phyloP scores from a whole-genome alignment of 768 basidiomycete species.

The Leucocoprinus leucothites region DNA sequence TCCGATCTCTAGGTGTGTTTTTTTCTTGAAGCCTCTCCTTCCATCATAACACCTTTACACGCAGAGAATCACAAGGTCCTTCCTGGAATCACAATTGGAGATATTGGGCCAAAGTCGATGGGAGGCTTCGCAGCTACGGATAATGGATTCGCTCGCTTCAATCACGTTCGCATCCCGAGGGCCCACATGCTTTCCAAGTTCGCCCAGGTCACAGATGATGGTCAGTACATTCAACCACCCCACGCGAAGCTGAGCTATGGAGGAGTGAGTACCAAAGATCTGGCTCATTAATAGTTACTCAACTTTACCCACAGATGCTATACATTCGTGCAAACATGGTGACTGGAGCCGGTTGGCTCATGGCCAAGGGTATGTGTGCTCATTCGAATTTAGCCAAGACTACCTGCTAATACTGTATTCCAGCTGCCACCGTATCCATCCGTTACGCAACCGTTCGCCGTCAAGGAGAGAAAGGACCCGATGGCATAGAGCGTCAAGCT shows the following conservation, averaged over 20 bases:
- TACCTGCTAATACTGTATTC: background rate
- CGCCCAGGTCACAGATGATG: constrained; percentile 63
- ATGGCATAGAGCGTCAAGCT: constrained; percentile 61
- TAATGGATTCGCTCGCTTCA: constrained; percentile 67
- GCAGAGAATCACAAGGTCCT: constrained; percentile 59
- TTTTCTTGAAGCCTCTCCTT: background rate
- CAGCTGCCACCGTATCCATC: constrained; percentile 61
- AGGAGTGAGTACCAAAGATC: constrained; percentile 46
- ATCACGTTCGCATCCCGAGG: constrained; percentile 63
- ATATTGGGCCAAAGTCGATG: constrained; percentile 67
- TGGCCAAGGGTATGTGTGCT: constrained; percentile 55
- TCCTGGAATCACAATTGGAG: constrained; percentile 63
- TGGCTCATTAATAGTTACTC: background rate
- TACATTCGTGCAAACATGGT: constrained; percentile 73
- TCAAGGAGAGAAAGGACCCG: constrained; percentile 52
- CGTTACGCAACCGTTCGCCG: constrained; percentile 72
- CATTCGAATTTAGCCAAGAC: background rate
- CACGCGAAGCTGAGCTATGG: constrained; percentile 76
- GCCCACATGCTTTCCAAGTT: constrained; percentile 75
- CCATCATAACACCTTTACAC: background rate
- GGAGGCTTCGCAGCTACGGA: constrained; percentile 49
- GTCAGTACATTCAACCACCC: constrained; percentile 60
- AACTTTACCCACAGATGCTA: constrained; percentile 51
- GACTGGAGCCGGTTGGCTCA: constrained; percentile 53
- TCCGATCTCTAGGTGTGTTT: constrained; percentile 55